Evolutionary conservation across 306 rosid species (phyloP).

Genomic region (Psophocarpus tetragonolobus): DNA sequence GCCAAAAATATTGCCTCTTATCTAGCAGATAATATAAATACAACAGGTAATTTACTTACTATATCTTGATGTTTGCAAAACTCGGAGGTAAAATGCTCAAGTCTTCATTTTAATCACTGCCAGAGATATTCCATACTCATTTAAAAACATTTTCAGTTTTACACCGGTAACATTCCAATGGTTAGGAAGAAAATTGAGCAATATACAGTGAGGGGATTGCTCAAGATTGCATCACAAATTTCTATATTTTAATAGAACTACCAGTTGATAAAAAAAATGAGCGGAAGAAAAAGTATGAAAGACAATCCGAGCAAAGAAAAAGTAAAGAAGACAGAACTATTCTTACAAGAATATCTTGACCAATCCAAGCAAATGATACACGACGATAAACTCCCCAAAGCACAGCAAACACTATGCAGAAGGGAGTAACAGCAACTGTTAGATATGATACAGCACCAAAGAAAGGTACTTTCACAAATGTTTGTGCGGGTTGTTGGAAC

Average conservation of each 20-base stretch:
- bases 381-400: slow-evolving; percentile 81
- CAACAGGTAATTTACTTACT: background rate
- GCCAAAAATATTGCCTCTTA: too few species aligned
- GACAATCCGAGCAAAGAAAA: slow-evolving; percentile 14
- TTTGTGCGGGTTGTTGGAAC: slow-evolving; percentile 78
- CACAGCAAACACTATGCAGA: slow-evolving; percentile 84
- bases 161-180: background rate
- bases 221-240: slow-evolving; percentile 8
- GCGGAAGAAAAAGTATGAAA: background rate
- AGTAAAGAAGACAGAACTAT: slow-evolving; percentile 12
- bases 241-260: slow-evolving; percentile 21
- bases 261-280: background rate
- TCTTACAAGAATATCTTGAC: slow-evolving; percentile 98
- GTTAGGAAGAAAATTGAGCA: background rate
- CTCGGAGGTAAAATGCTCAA: background rate
- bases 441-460: slow-evolving; percentile 91
- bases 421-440: slow-evolving; percentile 87
- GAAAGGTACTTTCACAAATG: slow-evolving; percentile 76
- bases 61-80: background rate
- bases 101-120: background rate
- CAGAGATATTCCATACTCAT: background rate
- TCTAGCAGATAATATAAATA: background rate
- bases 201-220: background rate
- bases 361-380: slow-evolving; percentile 83
- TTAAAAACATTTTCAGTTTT: background rate